These are phyloP conservation scores for Trichoderma breve DNA, from an alignment of 2,329 filamentous ascomycete genomes.

Conservation along the genomic window DNA sequence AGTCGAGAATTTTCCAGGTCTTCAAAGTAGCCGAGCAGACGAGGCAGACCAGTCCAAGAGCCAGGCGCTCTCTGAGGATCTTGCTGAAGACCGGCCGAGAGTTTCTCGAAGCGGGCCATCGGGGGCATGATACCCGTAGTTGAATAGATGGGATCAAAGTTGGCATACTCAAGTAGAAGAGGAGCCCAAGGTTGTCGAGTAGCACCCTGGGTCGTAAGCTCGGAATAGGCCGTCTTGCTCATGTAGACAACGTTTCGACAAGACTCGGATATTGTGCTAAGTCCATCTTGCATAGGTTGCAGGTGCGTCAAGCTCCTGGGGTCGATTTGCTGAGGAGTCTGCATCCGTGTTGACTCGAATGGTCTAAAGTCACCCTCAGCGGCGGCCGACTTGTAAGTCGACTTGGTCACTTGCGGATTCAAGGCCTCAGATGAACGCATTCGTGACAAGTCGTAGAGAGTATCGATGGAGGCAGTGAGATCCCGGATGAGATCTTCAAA, in stretches of 20 bases:
- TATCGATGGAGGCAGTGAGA: conserved; percentile 75
- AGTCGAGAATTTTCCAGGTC: conserved; percentile 68
- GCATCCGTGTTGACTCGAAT: conserved; percentile 61
- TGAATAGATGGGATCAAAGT: conserved; percentile 61
- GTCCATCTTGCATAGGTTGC: conserved; percentile 39
- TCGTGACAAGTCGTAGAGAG: conserved; percentile 71
- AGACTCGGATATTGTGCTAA: conserved; percentile 28
- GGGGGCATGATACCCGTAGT: conserved; percentile 62
- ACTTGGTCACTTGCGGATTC: conserved; percentile 32
- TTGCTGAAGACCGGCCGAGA: conserved; percentile 57
- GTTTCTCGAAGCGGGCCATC: conserved; percentile 63
- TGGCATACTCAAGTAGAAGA: conserved; percentile 69
- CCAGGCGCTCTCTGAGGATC: conserved; percentile 50
- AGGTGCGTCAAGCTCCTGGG: conserved; percentile 52
- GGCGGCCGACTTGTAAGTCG: conserved; percentile 31
- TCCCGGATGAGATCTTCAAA: conserved; percentile 75
- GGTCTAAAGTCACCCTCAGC: conserved; percentile 45
- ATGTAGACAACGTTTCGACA: conserved; percentile 48
- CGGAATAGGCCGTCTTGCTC: conserved; percentile 51
- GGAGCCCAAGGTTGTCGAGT: conserved; percentile 49
- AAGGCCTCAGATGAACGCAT: conserved; percentile 53
- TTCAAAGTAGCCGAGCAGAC: conserved; percentile 69
- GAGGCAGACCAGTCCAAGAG: conserved; percentile 61
- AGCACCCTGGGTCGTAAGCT: conserved; percentile 42
- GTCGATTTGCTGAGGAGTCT: conserved; percentile 60